phyloP scores from a whole-genome alignment of 2,329 filamentous ascomycete species.

The Apiospora hydei region DNA sequence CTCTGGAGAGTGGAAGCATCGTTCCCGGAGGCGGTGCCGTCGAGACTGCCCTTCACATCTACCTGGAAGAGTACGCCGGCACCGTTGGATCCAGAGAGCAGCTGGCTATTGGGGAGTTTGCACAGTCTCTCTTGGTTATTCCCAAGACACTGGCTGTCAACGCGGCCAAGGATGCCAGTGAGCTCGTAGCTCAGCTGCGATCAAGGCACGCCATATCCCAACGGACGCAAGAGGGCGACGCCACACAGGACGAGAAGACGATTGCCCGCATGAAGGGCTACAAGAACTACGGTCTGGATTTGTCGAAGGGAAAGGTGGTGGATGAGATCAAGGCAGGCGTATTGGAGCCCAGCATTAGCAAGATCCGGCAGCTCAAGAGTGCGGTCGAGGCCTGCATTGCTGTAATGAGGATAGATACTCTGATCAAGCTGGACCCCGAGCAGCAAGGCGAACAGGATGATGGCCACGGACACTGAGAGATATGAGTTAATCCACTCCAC shows the following conservation, averaged over 20 bases:
- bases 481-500: not conserved
- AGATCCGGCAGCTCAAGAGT: slow-evolving; percentile 97
- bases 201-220: slow-evolving; percentile 94
- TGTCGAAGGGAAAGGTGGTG: slow-evolving; percentile 86
- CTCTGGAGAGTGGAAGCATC: slow-evolving; percentile 94
- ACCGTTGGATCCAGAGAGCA: slow-evolving; percentile 97
- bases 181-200: slow-evolving; percentile 93
- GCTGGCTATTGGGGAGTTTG: slow-evolving; percentile 96
- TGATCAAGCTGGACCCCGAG: slow-evolving; percentile 98
- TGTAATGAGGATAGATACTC: slow-evolving; percentile 98
- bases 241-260: slow-evolving; percentile 85
- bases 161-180: slow-evolving; percentile 93
- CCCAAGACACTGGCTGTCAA: slow-evolving; percentile 97
- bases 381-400: slow-evolving; percentile 98
- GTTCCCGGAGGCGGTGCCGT: slow-evolving; percentile 96
- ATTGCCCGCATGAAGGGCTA: slow-evolving; percentile 95
- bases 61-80: slow-evolving; percentile 97
- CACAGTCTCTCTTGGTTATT: slow-evolving; percentile 90
- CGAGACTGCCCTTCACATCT: slow-evolving; percentile 98
- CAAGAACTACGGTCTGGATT: slow-evolving; percentile 96
- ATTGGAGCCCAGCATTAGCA: slow-evolving; percentile 96
- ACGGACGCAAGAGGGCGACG: slow-evolving; percentile 85
- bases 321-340: slow-evolving; percentile 96
- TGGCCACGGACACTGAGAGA: slow-evolving; percentile 80
- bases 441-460: slow-evolving; percentile 77